Percentiles rank a stretch among this genome's conserved stretches.
Conservation (phyloP, 1,139 yeast genomes). For the Pichia inconspicua region DNA sequence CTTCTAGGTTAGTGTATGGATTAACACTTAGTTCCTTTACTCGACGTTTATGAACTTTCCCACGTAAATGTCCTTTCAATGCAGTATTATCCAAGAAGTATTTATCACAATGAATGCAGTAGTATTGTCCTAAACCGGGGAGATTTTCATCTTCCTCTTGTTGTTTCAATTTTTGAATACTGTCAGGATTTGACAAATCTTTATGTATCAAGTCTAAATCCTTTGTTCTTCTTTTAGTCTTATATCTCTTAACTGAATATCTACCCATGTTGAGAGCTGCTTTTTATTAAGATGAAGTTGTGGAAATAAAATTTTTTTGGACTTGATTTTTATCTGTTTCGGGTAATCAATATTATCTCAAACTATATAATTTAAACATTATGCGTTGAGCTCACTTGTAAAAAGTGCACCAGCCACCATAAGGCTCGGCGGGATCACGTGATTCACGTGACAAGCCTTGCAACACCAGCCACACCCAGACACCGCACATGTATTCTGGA, state of each 20-base stretch:
- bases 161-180: slow-evolving; percentile 56
- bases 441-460: neutral
- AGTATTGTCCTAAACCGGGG: slow-evolving; percentile 92
- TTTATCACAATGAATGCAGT: slow-evolving; percentile 90
- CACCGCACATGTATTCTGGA: neutral
- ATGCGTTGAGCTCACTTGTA: no score
- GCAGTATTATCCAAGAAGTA: slow-evolving; percentile 78
- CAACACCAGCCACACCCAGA: neutral
- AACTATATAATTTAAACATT: no score
- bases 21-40: slow-evolving; percentile 65
- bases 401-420: neutral
- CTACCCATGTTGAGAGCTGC: slow-evolving; percentile 56
- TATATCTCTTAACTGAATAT: slow-evolving; percentile 68
- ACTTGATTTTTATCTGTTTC: neutral
- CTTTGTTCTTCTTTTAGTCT: slow-evolving; percentile 76
- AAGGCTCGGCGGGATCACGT: neutral
- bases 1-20: slow-evolving; percentile 82
- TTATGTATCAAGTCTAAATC: slow-evolving; percentile 78
- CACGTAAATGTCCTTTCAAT: slow-evolving; percentile 60
- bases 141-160: slow-evolving; percentile 85
- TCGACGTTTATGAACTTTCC: slow-evolving; percentile 80
- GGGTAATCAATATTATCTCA: no score
- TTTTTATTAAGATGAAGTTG: neutral
- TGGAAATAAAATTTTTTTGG: neutral
- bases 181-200: slow-evolving; percentile 60